Percentiles rank a stretch among this genome's conserved stretches.
Conservation (phyloP, 441 rosid genomes). For the Eutrema salsugineum region DNA sequence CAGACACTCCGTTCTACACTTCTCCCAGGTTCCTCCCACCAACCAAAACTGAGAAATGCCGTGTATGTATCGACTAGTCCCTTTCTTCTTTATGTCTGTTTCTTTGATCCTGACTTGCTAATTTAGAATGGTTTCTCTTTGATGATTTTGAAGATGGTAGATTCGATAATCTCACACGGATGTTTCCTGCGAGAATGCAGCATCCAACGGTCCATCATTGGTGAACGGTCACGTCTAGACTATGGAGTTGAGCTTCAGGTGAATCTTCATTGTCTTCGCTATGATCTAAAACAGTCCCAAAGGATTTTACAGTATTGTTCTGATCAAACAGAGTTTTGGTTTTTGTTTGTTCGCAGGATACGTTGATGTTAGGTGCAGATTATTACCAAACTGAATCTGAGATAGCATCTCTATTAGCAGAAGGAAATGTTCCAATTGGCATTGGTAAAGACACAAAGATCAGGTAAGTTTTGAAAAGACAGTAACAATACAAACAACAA, state of each 20-base stretch:
- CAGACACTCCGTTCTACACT: conserved; percentile 82
- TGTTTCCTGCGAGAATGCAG: conserved; percentile 83
- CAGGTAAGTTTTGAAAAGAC: conserved; percentile 34
- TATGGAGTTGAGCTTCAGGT: conserved; percentile 85
- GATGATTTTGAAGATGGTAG: conserved; percentile 49
- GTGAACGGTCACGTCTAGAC: conserved; percentile 84
- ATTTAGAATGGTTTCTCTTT: conserved; percentile 11
- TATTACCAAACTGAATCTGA: conserved; percentile 86
- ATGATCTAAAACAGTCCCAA: background rate
- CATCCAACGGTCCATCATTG: conserved; percentile 73
- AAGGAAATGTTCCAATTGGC: conserved; percentile 83
- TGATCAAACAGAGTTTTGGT: background rate
- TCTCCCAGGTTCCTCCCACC: conserved; percentile 90
- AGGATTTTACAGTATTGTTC: background rate
- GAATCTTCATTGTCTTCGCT: background rate
- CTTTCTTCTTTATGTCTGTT: background rate
- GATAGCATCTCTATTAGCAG: conserved; percentile 81
- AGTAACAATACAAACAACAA: background rate
- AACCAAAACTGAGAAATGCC: conserved; percentile 74
- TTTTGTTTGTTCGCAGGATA: conserved; percentile 44
- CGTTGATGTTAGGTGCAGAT: conserved; percentile 89
- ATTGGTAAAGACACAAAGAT: conserved; percentile 76
- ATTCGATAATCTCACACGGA: conserved; percentile 91
- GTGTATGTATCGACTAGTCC: conserved; percentile 1
- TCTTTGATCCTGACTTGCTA: background rate